Conservation (phyloP, 768 basidiomycete genomes). For the Xerocomellus amylosporus region DNA sequence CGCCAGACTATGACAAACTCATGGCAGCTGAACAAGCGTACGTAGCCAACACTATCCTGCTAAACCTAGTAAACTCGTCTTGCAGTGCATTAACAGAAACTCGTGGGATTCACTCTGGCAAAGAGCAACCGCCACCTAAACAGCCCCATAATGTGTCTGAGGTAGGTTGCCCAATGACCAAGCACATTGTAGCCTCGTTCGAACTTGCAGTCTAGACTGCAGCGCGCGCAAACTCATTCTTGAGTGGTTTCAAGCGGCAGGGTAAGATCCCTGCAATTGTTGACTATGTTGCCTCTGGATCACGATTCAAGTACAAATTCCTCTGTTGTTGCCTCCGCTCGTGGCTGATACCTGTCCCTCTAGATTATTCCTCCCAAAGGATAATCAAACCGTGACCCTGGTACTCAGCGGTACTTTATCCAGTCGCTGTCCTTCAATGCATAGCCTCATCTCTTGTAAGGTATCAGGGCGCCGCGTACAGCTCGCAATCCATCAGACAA, state of each 20-base stretch:
- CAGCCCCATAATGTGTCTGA: slow-evolving; percentile 91
- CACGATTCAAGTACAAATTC: slow-evolving; percentile 80
- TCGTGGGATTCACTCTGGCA: slow-evolving; percentile 89
- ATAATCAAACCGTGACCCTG: slow-evolving; percentile 90
- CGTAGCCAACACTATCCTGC: slow-evolving; percentile 30
- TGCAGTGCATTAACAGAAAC: slow-evolving; percentile 70
- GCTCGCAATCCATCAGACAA: slow-evolving; percentile 81
- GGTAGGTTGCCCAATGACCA: slow-evolving; percentile 39
- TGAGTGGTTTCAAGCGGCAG: slow-evolving; percentile 87
- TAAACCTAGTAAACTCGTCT: slow-evolving; percentile 8
- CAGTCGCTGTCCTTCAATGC: not conserved
- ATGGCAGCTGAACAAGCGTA: slow-evolving; percentile 93
- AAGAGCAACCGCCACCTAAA: slow-evolving; percentile 77
- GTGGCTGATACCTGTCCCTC: not conserved
- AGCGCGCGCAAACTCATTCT: slow-evolving; percentile 78
- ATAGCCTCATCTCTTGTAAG: slow-evolving; percentile 36
- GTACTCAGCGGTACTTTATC: slow-evolving; percentile 72
- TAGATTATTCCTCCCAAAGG: slow-evolving; percentile 82
- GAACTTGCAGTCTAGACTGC: slow-evolving; percentile 44
- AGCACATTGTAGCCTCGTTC: not conserved
- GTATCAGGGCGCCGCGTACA: slow-evolving; percentile 87
- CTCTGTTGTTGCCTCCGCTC: not conserved
- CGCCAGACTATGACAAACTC: slow-evolving; percentile 93
- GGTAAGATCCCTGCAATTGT: slow-evolving; percentile 84
- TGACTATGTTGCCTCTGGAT: slow-evolving; percentile 92